Conservation (phyloP, 768 basidiomycete species). For the Hemileccinum impolitum region DNA sequence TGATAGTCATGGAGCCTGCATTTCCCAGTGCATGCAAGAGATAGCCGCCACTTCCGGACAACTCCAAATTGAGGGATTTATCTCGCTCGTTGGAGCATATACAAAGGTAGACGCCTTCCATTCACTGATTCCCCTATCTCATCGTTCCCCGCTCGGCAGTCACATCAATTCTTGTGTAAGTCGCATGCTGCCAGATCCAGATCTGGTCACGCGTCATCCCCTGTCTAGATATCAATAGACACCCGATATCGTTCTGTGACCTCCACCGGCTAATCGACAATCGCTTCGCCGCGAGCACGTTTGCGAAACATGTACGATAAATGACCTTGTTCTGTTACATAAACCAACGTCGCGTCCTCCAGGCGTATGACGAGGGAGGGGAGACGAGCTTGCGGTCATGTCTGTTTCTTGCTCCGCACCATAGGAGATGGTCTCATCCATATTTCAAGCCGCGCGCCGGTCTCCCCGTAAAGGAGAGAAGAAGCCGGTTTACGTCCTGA, state of each 20-base stretch:
- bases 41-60: slow-evolving; percentile 48
- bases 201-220: slow-evolving; percentile 1
- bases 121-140: slow-evolving; percentile 19
- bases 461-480: slow-evolving; percentile 79
- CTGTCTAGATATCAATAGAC: slow-evolving; percentile 70
- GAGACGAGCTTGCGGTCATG: slow-evolving; percentile 35
- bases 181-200: slow-evolving; percentile 4
- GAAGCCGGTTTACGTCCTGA: slow-evolving; percentile 80
- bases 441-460: slow-evolving; percentile 49
- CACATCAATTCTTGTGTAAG: slow-evolving; percentile 87
- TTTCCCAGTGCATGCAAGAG: slow-evolving; percentile 63
- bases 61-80: slow-evolving; percentile 72
- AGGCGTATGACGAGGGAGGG: slow-evolving; percentile 71
- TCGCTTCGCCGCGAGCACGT: slow-evolving; percentile 64
- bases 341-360: not conserved
- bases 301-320: slow-evolving; percentile 63
- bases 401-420: slow-evolving; percentile 12
- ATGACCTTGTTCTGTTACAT: not conserved
- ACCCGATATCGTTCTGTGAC: slow-evolving; percentile 62
- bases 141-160: slow-evolving; percentile 40
- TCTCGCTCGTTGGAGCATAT: slow-evolving; percentile 71
- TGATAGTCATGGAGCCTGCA: slow-evolving; percentile 12
- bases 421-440: slow-evolving; percentile 10
- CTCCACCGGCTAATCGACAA: slow-evolving; percentile 67
- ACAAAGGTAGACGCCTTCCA: slow-evolving; percentile 56